Evolutionary conservation across 306 rosid species (phyloP).

Genomic region (Mimosa bimucronata): DNA sequence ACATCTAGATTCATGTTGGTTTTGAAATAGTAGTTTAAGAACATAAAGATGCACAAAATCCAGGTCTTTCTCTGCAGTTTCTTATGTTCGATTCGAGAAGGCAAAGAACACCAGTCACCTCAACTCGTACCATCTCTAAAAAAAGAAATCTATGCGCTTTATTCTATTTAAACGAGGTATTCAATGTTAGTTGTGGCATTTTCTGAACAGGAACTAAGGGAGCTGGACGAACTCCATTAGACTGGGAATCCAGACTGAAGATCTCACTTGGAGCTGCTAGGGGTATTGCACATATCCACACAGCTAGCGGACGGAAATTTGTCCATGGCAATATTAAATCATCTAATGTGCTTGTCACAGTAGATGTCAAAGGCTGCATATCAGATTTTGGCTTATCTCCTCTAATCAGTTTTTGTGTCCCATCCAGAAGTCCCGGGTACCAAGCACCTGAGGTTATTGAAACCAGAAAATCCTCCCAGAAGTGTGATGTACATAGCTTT

Average conservation of each 20-base stretch:
- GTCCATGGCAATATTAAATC: slow-evolving; percentile 92
- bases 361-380: slow-evolving; percentile 64
- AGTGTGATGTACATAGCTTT: slow-evolving; percentile 79
- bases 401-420: slow-evolving; percentile 52
- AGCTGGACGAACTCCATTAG: slow-evolving; percentile 60
- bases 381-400: slow-evolving; percentile 82
- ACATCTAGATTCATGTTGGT: neutral
- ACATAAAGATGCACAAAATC: slow-evolving; percentile 1
- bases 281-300: slow-evolving; percentile 84
- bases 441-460: slow-evolving; percentile 78
- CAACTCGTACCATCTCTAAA: no score
- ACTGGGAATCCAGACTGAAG: slow-evolving; percentile 83
- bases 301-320: slow-evolving; percentile 67
- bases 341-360: slow-evolving; percentile 75
- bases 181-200: slow-evolving; percentile 3
- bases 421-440: slow-evolving; percentile 68
- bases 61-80: neutral
- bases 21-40: slow-evolving; percentile 14
- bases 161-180: neutral
- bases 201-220: slow-evolving; percentile 67
- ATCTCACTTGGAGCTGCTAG: slow-evolving; percentile 78
- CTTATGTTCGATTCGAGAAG: neutral
- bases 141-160: neutral
- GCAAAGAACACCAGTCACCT: slow-evolving; percentile 8
- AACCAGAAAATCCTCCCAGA: slow-evolving; percentile 62